A percentile compares a stretch with the other conserved stretches of the same genome.
phyloP scores from a whole-genome alignment of 768 basidiomycete genomes.

The Tulasnella sp. region DNA sequence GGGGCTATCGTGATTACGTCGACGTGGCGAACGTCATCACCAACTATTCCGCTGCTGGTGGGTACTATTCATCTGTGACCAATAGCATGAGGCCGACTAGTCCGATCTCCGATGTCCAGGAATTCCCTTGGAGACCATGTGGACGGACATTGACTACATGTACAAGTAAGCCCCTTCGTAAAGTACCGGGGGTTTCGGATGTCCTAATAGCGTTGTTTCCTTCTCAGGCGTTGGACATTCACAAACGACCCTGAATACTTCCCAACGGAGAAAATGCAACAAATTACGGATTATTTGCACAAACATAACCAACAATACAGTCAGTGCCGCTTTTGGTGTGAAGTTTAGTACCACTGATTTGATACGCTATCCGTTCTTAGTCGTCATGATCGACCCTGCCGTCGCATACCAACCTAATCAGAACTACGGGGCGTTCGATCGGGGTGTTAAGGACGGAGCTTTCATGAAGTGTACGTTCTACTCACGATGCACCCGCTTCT shows the following conservation, averaged over 20 bases:
- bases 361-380: conserved; percentile 43
- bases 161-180: background rate
- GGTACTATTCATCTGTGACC: background rate
- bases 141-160: conserved; percentile 47
- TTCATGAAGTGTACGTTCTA: conserved; percentile 29
- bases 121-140: conserved; percentile 78
- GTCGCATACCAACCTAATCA: conserved; percentile 56
- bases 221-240: conserved; percentile 56
- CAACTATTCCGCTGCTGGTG: conserved; percentile 58
- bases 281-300: conserved; percentile 67
- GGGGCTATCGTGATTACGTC: conserved; percentile 60
- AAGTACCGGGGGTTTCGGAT: background rate
- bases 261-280: conserved; percentile 61
- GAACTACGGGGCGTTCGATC: conserved; percentile 58
- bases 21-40: conserved; percentile 61
- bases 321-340: conserved; percentile 42
- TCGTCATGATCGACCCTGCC: conserved; percentile 76
- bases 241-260: conserved; percentile 71
- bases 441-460: conserved; percentile 51
- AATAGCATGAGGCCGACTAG: background rate
- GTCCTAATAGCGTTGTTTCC: background rate
- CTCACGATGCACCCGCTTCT: background rate
- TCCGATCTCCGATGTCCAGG: conserved; percentile 14
- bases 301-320: conserved; percentile 61
- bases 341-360: background rate